phyloP scores from a whole-genome alignment of 2,329 filamentous ascomycete genomes.

The Colletotrichum tropicicola region DNA sequence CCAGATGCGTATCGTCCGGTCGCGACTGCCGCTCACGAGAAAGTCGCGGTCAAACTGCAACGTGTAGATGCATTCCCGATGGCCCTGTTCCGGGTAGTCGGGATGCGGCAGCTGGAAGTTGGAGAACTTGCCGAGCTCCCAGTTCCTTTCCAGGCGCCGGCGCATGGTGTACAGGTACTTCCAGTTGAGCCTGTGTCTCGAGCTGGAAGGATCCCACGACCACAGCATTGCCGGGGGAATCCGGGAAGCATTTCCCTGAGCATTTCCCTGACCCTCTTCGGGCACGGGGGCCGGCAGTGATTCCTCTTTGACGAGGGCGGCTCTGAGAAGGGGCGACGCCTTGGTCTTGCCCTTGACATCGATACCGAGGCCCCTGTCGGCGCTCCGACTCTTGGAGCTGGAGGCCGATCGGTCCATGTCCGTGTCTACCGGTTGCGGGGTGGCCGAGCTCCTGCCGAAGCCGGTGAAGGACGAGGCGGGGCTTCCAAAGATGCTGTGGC shows the following conservation, averaged over 20 bases:
- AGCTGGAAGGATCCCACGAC: constrained; percentile 58
- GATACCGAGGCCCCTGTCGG: constrained; percentile 39
- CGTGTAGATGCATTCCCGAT: constrained; percentile 93
- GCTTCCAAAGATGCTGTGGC: constrained; percentile 40
- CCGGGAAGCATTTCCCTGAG: too few relatives aligned
- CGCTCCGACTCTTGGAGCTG: constrained; percentile 37
- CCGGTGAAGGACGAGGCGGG: constrained; percentile 23
- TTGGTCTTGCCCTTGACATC: constrained; percentile 44
- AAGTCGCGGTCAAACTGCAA: constrained; percentile 88
- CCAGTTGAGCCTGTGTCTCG: constrained; percentile 81
- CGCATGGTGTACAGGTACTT: constrained; percentile 92
- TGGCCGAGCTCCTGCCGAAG: constrained; percentile 3
- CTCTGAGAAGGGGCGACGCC: constrained; percentile 20
- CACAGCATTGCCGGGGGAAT: constrained; percentile 57
- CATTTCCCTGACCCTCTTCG: constrained; percentile 36
- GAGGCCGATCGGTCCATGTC: constrained; percentile 46
- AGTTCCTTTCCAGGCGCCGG: constrained; percentile 86
- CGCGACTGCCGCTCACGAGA: constrained; percentile 92
- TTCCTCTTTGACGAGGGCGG: constrained; percentile 36
- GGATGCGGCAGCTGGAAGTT: constrained; percentile 95
- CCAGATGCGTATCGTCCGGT: constrained; percentile 90
- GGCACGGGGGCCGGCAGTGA: constrained; percentile 40
- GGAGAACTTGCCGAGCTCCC: constrained; percentile 81
- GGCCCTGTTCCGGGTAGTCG: constrained; percentile 80
- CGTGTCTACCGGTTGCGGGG: constrained; percentile 34